These are phyloP conservation scores for Ceratocystis huliohia DNA, from an alignment of 2,329 filamentous ascomycete species.

Conservation along the genomic window DNA sequence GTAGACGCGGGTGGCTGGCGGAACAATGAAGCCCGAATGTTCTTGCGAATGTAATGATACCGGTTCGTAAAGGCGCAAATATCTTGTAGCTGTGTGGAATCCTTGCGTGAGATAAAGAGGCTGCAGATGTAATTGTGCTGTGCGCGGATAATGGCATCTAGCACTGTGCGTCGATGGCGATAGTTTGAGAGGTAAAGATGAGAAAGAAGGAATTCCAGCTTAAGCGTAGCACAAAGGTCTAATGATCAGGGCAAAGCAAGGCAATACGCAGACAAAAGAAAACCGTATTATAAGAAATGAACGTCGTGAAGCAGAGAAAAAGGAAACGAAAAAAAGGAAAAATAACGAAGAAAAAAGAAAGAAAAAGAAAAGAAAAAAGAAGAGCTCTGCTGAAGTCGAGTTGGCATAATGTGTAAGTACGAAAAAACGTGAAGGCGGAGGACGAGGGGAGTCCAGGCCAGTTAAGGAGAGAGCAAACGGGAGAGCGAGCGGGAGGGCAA, in stretches of 20 bases:
- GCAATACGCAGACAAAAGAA: constrained; percentile 10
- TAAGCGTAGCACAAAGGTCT: neutral
- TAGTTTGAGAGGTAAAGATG: neutral
- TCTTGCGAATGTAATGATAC: neutral
- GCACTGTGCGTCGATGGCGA: neutral
- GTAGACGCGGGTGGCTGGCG: neutral
- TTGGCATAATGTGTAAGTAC: constrained; percentile 15
- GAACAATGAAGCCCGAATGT: neutral
- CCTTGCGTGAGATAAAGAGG: neutral
- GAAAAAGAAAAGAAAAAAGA: neutral
- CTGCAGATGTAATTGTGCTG: neutral
- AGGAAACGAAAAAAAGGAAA: constrained; percentile 6
- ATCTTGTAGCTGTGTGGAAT: neutral
- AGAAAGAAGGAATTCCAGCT: neutral
- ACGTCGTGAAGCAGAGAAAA: constrained; percentile 6
- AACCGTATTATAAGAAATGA: neutral
- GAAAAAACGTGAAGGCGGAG: neutral
- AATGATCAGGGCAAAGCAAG: neutral
- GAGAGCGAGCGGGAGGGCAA: neutral
- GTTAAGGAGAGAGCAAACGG: constrained; percentile 12
- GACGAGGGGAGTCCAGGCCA: constrained; percentile 13
- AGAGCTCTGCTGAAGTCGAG: neutral
- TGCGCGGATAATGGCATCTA: neutral
- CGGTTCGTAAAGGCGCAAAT: neutral
- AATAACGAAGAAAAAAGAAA: constrained; percentile 7